Evolutionary conservation across 106 monocot species (phyloP), one percentile per base, ranked within the genome.

Genomic region (Allium sativum): DNA sequence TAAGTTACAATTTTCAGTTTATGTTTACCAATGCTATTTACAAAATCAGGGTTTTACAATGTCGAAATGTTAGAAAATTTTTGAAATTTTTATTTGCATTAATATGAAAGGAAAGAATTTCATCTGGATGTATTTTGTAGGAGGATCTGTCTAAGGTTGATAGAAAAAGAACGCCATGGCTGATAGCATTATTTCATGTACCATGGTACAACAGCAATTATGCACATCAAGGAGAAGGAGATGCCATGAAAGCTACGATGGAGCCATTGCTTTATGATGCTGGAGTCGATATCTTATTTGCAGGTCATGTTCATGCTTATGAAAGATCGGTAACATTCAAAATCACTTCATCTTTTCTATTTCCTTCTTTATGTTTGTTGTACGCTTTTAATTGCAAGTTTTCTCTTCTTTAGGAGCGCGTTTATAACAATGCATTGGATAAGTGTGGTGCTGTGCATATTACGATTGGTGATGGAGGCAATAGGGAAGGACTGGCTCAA

Each of bases 151-250:
- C 84, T 45, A 88, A 78, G 59, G 87, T 98, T 6, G 82, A 98
- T 57, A 78, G 92, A 44, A 47, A 74, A 45, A 84, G 58, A 59
- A 92, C 92, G 44, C 98, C 98, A 10, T 98, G 92, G 98, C 52
- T 98, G 19, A 18, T 98, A 16, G 98, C 55, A 9, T 56, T 87
- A 16, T 77, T 88, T 52, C 98, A 98, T 70, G 92, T 61, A 21
- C 98, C 98, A 69, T 98, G 98, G 98, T 92, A 98, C 56, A 98
- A 92, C 66, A 98, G 87, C 76, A 98, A 98, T 60, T 82, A 67
- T 75, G 98, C 98, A 48, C 98, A 92, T 74, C 76, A 75, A 45
- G 98, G 96, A 18, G 98, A 98, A 80, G 98, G 91, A 7, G 76
- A 85, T 47, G 53, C 52, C 13, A 98, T 98, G 98, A 98, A 80